A percentile compares a stretch with the other conserved stretches of the same genome.
Evolutionary conservation across 176 grass and related monocot genomes (phyloP).

Genomic region (Aegilops speltoides): DNA sequence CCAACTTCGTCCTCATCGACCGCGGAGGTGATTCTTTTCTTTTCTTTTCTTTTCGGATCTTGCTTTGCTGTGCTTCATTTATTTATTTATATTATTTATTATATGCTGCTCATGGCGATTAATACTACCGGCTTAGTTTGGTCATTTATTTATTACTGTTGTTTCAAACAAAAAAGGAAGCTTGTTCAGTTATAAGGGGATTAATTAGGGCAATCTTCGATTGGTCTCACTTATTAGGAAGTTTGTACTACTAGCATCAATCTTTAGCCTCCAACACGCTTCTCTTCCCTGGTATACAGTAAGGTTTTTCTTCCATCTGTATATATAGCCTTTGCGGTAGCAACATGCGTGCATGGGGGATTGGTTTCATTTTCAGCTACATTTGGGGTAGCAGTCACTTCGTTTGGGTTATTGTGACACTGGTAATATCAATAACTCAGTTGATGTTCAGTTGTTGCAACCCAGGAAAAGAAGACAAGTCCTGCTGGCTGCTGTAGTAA

Average conservation of each 20-base stretch:
- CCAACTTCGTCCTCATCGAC: slow-evolving; percentile 70
- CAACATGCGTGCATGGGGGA: not conserved
- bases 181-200: slow-evolving; percentile 1
- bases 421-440: not conserved
- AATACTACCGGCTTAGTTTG: not conserved
- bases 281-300: not conserved
- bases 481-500: not conserved
- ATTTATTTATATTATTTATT: not conserved
- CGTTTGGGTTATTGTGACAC: not conserved
- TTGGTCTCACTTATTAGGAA: not conserved
- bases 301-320: not conserved
- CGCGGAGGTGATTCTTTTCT: slow-evolving; percentile 55
- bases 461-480: not conserved
- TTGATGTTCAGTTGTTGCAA: slow-evolving; percentile 17
- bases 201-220: slow-evolving; percentile 9
- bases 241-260: not conserved
- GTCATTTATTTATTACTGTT: not conserved
- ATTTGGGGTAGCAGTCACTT: not conserved
- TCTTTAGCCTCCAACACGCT: slow-evolving; percentile 11
- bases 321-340: not conserved
- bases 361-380: not conserved
- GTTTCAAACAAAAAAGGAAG: not conserved
- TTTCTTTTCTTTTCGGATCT: not conserved
- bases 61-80: not conserved
- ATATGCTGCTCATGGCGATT: not conserved